Base-by-base conservation (phyloP, 495 filamentous ascomycete genomes). In the Talaromyces wortmannii region DNA sequence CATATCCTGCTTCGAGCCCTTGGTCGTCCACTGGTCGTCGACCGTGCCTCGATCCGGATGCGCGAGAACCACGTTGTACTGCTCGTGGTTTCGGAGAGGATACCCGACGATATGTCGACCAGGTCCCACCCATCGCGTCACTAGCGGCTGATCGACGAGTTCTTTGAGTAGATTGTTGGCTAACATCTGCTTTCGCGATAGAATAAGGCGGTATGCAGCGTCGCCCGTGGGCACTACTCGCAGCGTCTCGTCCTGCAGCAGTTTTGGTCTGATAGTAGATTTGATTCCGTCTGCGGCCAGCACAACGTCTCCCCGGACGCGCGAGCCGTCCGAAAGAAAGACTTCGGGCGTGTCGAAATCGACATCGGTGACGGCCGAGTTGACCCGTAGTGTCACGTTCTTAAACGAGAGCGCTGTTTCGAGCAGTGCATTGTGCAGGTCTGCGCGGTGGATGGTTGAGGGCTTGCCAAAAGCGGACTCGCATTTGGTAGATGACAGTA, bases 211-310 rank as follows among this genome's bases (percentile, higher is more conserved):
- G 53, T 76, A 79, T 6, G 74, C 75, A 2, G 73, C 70, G 53
- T 79, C 73, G 30, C 72, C 70, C 0, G 73, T 76, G 0, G 73
- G 51, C 8, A 69, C 60, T 8, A 70, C 65, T 23, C 66, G 61
- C 23, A 69, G 58, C 1, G 55, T 50, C 5, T 59, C 32, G 30
- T 70, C 67, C 6, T 62, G 56, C 40, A 73, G 59, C 4, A 70
- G 53, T 15, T 68, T 59, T 33, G 57, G 57, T 7, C 75, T 67
- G 17, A 77, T 55, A 2, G 55, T 60, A 7, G 75, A 78, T 47
- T 74, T 78, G 57, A 78, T 72, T 7, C 75, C 77, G 33, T 79
- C 77, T n/a, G 75, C 75, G 13, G 68, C 73, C 36, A 78, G 61
- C 2, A 78, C 55, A 4, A 79, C 48, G 50, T 80, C 75, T 8